Base-by-base conservation (phyloP, 2,329 filamentous ascomycete genomes). In the Sporothrix sp. region DNA sequence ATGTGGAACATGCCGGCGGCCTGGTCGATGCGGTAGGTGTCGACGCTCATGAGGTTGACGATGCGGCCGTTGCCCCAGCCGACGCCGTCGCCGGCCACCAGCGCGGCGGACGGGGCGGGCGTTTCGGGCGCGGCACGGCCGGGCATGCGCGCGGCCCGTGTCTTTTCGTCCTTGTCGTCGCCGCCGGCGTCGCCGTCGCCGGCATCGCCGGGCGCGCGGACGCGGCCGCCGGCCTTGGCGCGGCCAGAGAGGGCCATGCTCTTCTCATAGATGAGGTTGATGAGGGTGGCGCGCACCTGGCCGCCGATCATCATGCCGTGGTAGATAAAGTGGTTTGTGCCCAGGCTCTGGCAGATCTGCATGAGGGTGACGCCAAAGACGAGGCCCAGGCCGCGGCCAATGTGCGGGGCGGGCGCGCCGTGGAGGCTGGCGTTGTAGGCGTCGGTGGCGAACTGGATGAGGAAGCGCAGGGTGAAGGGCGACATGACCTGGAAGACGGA, bases 21-120 rank as follows among this genome's bases (percentile, higher is more conserved):
- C 62, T 89, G 85, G 60, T 97, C 90, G 54, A 98, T 75, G 58
- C 91, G 87, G 66, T 95, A 94, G 0, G 90, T 94, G 63, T 97
- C 91, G 39, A 93, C 88, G 54, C 87, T 91, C 90, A 97, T 96
- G 58, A 97, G 64, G 58, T 94, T 95, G 62, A 93, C 81, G 48
- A 97, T 87, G 56, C 88, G 81, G 20, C 93, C 93, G 60, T 96
- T 97, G 52, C 83, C 83, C 91, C 91, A 97, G 21, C 91, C 93
- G 20, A 79, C 73, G 3, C 84, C 86, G 59, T 93, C 85, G 4
- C 79, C 80, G 10, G 76, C 67, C 18, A 84, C 68, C 3, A 75
- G 78, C 3, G 71, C 62, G 20, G 69, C 23, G 2, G 30, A 16
- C 10, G 20, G 14, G 13, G 27, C 38, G 1, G 27, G 20, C 16